Base-by-base conservation (phyloP, 331 rosid genomes). In the Phaseolus coccineus region DNA sequence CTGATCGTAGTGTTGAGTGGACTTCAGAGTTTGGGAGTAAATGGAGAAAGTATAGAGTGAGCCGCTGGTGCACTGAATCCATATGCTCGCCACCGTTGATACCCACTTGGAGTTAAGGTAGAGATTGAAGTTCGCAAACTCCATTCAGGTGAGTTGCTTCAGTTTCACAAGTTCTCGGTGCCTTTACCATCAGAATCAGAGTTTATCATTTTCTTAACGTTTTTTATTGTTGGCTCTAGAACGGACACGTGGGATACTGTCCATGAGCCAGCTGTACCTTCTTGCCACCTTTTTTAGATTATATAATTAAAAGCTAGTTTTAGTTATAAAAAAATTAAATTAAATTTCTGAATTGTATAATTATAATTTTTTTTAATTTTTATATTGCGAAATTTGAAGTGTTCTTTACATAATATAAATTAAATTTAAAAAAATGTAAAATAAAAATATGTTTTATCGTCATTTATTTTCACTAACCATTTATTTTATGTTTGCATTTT, bases 11-110 rank as follows among this genome's bases (percentile, higher is more conserved):
- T 80, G 86, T 59, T 92, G 97, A 15, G 80, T 84, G 65, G 96
- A 86, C 82, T 95, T 95, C 53, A 95, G 90, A 1, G 78, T 83
- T 12, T 93, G 68, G 50, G 98, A 95, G 79, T 95, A 92, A 87
- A 95, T 80, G 73, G 96, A 78, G 83, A 95, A 95, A 40, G 99
- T 88, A 89, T 95, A 95, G 67, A 92, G 84, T 1, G 94, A 80
- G 2, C 99, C 99, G 58, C 87, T 84, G 56, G 73, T 73, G 86
- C 94, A 90, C 81, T 93, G 97, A 48, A 93, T 92, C 97, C 97
- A 91, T 83, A 88, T 88, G 83, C 97, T 85, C 11, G 92, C 93
- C 52, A 78, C 92, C 50, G 93, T 88, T 25, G 98, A 87, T 6
- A 79, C 55, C 97, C 98, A 92, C 84, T 83, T 86, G 19, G 89